Evolutionary conservation across 352 stramenopile genomes (phyloP), one percentile per base, ranked within the genome.

Genomic region (Hyaloperonospora brassicae): DNA sequence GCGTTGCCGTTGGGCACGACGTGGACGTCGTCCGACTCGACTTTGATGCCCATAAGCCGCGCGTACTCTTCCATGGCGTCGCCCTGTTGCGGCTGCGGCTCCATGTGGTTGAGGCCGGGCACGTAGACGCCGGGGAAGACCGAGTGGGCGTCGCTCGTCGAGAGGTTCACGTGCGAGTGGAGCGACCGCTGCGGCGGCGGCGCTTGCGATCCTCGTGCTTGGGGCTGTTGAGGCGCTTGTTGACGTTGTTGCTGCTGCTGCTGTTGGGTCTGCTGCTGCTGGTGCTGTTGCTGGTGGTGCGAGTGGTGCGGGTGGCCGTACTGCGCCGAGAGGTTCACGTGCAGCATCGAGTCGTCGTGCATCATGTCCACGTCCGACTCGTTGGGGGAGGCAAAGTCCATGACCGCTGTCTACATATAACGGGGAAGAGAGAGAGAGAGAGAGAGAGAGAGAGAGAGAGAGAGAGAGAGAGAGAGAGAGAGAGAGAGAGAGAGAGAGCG

Each of bases 11-110:
- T 77, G 36, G 71, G 67, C 17, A 57, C 50, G 9, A 54, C 50
- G 27, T 68, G 61, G 4, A 69, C 70, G 39, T 66, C 76, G 12
- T 71, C 63, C 27, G 57, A 67, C 54, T 92, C 82, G 41, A 93
- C 73, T 47, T 89, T 93, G 48, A 93, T 84, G 31, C 82, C 82
- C 78, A 93, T 93, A 11, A 90, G 68, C 17, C 70, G 72, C 5
- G 82, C 82, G 54, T 93, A 93, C 47, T 87, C 82, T 52, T 93
- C 82, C 50, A 93, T 84, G 4, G 76, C 80, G 23, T 69, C 59
- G 30, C 64, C 63, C 27, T 73, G 71, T 36, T 72, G 68, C 21
- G 70, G 52, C 11, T 78, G 69, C 25, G 27, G 27, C 4, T 80
- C 74, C 66, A 86, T 73, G 10, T 64, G 64, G 47, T 62, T 65